These are phyloP conservation scores for Suillus tomentosus DNA, from an alignment of 768 basidiomycete genomes.

Conservation along the genomic window DNA sequence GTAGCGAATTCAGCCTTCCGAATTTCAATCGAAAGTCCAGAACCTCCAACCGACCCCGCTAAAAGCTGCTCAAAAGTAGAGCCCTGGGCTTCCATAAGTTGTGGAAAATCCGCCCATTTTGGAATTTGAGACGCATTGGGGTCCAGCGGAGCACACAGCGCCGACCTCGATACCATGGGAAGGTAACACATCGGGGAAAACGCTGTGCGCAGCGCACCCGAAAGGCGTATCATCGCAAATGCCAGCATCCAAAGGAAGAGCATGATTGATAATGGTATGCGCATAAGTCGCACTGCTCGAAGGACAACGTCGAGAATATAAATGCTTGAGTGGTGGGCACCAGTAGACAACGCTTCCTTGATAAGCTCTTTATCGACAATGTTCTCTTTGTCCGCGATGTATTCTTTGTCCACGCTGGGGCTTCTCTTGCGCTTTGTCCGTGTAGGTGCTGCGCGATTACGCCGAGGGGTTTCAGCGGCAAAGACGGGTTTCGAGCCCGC, in stretches of 20 bases:
- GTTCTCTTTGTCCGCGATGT: constrained; percentile 3
- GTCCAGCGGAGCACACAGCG: constrained; percentile 40
- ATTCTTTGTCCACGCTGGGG: constrained; percentile 29
- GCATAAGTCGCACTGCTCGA: constrained; percentile 50
- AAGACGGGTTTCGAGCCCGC: neutral
- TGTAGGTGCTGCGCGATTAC: constrained; percentile 15
- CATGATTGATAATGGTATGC: constrained; percentile 56
- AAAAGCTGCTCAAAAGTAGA: constrained; percentile 64
- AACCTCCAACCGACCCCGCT: constrained; percentile 58
- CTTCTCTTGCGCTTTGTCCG: constrained; percentile 33
- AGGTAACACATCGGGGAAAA: constrained; percentile 63
- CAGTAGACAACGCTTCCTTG: constrained; percentile 22
- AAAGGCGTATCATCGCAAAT: constrained; percentile 43
- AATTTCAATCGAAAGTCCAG: constrained; percentile 64
- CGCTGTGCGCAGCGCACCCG: constrained; percentile 44
- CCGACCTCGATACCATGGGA: constrained; percentile 54
- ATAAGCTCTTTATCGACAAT: constrained; percentile 22
- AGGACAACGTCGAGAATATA: constrained; percentile 53
- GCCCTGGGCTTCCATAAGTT: constrained; percentile 60
- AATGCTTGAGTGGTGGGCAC: constrained; percentile 29
- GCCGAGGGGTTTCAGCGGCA: neutral
- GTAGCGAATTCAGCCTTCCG: constrained; percentile 81
- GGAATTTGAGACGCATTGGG: constrained; percentile 22
- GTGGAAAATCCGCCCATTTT: constrained; percentile 61
- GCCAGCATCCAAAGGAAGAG: constrained; percentile 55